A percentile compares a stretch with the other conserved stretches of the same genome.
Conservation (phyloP, 1,284 basidiomycete genomes). For the Ganoderma resinaceum region DNA sequence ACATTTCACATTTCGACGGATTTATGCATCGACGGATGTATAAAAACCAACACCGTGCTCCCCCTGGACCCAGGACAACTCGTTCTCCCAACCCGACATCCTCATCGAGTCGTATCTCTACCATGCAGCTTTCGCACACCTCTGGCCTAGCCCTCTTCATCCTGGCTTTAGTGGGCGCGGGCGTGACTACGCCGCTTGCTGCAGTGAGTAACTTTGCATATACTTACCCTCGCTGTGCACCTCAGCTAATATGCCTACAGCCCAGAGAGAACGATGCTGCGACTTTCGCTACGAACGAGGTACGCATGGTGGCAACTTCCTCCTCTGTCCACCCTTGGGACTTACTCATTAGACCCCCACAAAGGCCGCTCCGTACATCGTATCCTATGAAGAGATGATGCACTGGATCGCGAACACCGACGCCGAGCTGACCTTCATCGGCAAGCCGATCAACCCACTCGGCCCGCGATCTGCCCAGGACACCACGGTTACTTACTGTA, state of each 20-base stretch:
- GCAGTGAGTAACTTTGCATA: not conserved
- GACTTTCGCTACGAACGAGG: not conserved
- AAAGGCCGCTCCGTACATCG: not conserved
- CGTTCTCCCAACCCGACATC: not conserved
- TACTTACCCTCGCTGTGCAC: not conserved
- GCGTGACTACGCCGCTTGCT: not conserved
- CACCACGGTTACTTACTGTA: slow-evolving; percentile 12
- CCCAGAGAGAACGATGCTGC: not conserved
- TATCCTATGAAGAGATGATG: slow-evolving; percentile 1
- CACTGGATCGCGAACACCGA: slow-evolving; percentile 19
- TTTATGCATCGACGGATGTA: not conserved
- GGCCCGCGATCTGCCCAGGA: not conserved
- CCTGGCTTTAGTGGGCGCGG: not conserved
- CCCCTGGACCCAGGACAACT: not conserved
- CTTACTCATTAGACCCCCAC: not conserved
- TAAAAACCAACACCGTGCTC: not conserved
- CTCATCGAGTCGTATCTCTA: not conserved
- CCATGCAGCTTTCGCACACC: not conserved
- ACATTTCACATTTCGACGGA: not conserved
- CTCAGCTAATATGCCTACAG: not conserved
- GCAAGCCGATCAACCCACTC: not conserved
- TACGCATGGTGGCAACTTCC: not conserved
- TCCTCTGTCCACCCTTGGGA: not conserved
- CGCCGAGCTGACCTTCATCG: slow-evolving; percentile 11
- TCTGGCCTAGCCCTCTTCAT: not conserved